Base-by-base conservation (phyloP, 371 early-diverging fungal species). In the Zopfochytrium polystomum region DNA sequence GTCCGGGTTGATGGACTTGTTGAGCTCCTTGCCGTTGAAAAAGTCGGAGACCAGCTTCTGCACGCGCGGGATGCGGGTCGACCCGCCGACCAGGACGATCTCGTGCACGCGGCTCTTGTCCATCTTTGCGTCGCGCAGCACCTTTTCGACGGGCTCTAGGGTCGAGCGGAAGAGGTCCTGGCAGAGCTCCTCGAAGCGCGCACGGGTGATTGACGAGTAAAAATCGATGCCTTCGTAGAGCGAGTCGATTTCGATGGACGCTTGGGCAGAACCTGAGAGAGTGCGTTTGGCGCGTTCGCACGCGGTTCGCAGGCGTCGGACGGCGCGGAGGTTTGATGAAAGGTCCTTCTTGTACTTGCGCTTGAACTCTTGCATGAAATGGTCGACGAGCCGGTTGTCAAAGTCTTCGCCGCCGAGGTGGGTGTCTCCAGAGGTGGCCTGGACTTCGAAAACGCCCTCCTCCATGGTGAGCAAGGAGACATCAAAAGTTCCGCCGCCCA, bases 1-100 rank as follows among this genome's bases (percentile, higher is more conserved):
- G 76, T 96, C 97, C 64, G 97, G 97, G 87, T 96, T 93, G 85
- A 95, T 92, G 69, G 90, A 90, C 88, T 90, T 89, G 18, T 11
- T 7, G 68, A 92, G 90, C 75, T 95, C 90, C 85, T 93, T 95
- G 71, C 93, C 97, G 76, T 94, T 90, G 83, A 98, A 98, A 80
- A 83, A 92, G 76, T 97, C 97, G 25, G 88, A 85, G 64, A 99
- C 87, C 65, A 98, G 85, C 80, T 93, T 87, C 79, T 94, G 95
- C 74, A 99, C 90, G 89, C 93, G 96, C 84, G 99, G 99, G 79
- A 99, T 99, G 87, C 99, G 96, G 62, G 98, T 97, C 69, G 96
- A 96, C 69, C 99, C 98, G 79, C 99, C 99, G 65, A 98, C 99
- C 34, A 99, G 82, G 65, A 99, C 94, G 70, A 98, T 93, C 72